Conservation (phyloP, 2,329 filamentous ascomycete genomes). For the Dactylellina drechsleri region DNA sequence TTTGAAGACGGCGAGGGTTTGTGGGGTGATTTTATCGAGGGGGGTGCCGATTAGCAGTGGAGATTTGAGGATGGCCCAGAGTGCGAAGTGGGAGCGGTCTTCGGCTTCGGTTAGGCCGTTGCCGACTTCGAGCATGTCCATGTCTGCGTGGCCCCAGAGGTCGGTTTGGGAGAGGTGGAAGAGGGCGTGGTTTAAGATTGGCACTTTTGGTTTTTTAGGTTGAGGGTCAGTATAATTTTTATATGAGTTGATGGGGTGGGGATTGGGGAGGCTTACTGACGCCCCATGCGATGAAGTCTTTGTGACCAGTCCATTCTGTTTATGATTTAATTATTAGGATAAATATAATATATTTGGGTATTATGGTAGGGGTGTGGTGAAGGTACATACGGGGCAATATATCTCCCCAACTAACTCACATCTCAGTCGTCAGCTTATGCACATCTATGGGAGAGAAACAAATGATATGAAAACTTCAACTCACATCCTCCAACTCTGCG, state of each 20-base stretch:
- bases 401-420: conserved; percentile 37
- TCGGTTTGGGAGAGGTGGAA: conserved; percentile 61
- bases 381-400: conserved; percentile 36
- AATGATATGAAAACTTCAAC: neutral
- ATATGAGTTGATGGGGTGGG: conserved; percentile 10
- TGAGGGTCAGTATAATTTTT: conserved; percentile 29
- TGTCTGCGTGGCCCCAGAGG: conserved; percentile 62
- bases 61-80: conserved; percentile 63
- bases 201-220: conserved; percentile 45
- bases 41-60: conserved; percentile 64
- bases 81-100: conserved; percentile 61
- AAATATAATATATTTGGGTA: neutral
- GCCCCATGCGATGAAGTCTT: conserved; percentile 55
- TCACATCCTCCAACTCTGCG: conserved; percentile 64
- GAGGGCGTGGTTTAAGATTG: conserved; percentile 62
- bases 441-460: neutral
- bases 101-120: conserved; percentile 61
- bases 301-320: conserved; percentile 59
- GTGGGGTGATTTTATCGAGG: conserved; percentile 60
- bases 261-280: conserved; percentile 54
- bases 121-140: conserved; percentile 63
- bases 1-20: conserved; percentile 62
- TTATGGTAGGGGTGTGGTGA: neutral
- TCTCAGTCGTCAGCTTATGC: neutral
- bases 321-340: neutral